Evolutionary conservation across 257 asterid genomes (phyloP), one percentile per base, ranked within the genome.

Genomic region (Gentiana macrophylla): DNA sequence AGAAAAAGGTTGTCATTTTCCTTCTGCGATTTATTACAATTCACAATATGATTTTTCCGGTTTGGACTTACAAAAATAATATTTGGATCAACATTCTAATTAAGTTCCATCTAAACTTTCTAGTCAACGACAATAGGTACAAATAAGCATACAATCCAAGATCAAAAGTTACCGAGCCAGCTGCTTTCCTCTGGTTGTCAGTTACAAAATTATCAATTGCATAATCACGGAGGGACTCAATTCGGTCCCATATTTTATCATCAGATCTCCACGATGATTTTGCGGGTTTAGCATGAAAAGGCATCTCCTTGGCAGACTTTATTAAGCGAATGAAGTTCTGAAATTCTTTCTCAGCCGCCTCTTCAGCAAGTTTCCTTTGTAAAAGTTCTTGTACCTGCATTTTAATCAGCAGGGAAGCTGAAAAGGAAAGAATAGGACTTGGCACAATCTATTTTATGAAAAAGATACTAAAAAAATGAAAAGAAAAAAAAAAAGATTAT

Each of bases 321-420:
- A 92, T 59, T 56, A 77, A 70, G 63, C 74, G 69, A 13, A 88
- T 67, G 60, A 92, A 84, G 70, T 83, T 89, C 67, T 80, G 78
- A 69, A 88, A 73, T 70, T 85, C 97, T 72, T 67, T 85, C 54
- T 83, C 94, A 35, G 82, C 90, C 52, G 81, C 84, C 70, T 81
- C 94, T 76, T 77, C 80, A 70, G 89, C 85, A 63, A 45, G 70
- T 80, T 85, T 85, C 77, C 75, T 78, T 64, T 56, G 73, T 53
- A 72, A 61, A 70, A 92, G 91, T 81, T 92, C 91, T 70, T 85
- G 94, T 37, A 92, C 97, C 99, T 92, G 69, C 50, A 51, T 62
- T 62, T 53, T 57, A 41, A 5, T 41, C 9, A 10, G 46, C 46
- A 41, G 46, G 6, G 6, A 41, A 41, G 9, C 46, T 41, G 46